Base-by-base conservation (phyloP, 2,329 filamentous ascomycete species). In the Neurospora sp. region DNA sequence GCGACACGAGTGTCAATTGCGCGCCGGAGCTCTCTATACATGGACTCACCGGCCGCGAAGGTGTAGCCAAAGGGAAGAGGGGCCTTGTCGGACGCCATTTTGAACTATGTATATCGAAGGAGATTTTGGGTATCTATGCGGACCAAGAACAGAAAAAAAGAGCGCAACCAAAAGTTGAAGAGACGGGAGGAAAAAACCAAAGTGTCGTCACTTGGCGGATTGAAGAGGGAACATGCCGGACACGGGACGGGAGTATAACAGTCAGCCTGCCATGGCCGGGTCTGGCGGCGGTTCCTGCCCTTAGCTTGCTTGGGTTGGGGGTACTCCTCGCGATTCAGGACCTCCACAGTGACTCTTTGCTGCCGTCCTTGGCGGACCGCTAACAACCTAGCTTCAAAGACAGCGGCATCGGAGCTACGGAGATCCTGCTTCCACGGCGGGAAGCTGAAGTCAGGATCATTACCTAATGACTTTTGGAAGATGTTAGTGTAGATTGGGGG, bases 11-110 rank as follows among this genome's bases (percentile, higher is more conserved):
- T 62, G 52, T 36, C 28, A 62, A 62, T 62, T 74, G 28, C 15
- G 66, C 66, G 66, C 42, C n/a, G 67, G 28, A 28, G 52, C 23
- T 68, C 67, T 23, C 23, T 23, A 23, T 23, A 23, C 23, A 23
- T 23, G 36, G 19, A 62, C 74, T 73, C 68, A 76, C 75, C 75
- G 58, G 75, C 75, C 75, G 73, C 72, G 69, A 76, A 76, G 46
- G 74, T 76, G 72, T 76, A 76, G 67, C 70, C 72, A 68, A 76
- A 76, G 38, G 75, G 75, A 62, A 76, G 71, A 15, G 74, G 74
- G 68, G 73, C 71, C 68, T 74, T 73, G 68, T 74, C 74, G 28
- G 71, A 58, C 68, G 74, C 69, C 75, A 76, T 76, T 67, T 72
- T 74, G 72, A 46, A 66, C 15, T 38, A 36, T 33, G 15, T 62